Conservation (phyloP, 2,329 filamentous ascomycete genomes). For the Alternaria infectoria region DNA sequence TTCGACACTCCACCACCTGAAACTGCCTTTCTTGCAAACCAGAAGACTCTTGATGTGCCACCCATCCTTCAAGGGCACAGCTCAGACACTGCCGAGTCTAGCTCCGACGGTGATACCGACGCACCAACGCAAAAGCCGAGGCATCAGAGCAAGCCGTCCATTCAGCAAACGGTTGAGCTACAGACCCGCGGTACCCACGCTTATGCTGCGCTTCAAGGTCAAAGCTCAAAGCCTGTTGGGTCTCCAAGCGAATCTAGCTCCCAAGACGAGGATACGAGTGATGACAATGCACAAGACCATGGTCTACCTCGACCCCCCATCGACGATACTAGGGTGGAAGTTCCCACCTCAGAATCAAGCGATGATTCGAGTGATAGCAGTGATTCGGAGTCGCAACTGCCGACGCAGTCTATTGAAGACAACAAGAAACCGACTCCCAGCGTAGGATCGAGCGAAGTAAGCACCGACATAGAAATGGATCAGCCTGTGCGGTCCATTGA, state of each 20-base stretch:
- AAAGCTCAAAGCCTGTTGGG: not conserved
- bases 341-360: not conserved
- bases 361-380: not conserved
- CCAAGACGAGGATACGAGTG: constrained; percentile 4
- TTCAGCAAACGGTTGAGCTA: constrained; percentile 20
- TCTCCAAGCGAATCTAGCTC: not conserved
- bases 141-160: constrained; percentile 1
- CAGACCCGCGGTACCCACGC: constrained; percentile 23
- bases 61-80: not conserved
- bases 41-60: constrained; percentile 9
- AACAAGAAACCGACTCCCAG: not conserved
- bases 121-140: not conserved
- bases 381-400: not conserved
- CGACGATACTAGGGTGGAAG: not conserved
- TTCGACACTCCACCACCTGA: constrained; percentile 13
- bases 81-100: not conserved
- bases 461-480: not conserved
- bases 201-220: constrained; percentile 32
- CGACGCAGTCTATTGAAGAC: constrained; percentile 4
- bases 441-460: not conserved
- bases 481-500: not conserved
- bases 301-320: constrained; percentile 1
- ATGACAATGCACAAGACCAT: not conserved
- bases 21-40: constrained; percentile 25
- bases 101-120: constrained; percentile 3